Percentiles rank a stretch among this genome's conserved stretches.
Conservation (phyloP, 139 green algal species). For the Auxenochlorella pyrenoidosa region DNA sequence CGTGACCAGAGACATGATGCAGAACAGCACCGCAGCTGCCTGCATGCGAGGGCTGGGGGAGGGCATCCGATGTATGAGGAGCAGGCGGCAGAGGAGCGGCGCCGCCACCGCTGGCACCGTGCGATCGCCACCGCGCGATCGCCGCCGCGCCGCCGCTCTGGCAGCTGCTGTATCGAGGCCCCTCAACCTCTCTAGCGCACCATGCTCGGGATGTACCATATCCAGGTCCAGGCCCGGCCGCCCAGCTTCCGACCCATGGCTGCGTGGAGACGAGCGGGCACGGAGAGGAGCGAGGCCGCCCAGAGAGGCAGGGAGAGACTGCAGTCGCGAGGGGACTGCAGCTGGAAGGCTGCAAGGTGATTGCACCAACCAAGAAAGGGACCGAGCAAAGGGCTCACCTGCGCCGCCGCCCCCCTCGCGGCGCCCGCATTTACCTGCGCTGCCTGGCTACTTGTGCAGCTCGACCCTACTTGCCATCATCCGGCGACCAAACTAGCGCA, state of each 20-base stretch:
- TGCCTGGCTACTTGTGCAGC: no score
- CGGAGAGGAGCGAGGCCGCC: background rate
- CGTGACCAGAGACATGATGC: conserved; percentile 21
- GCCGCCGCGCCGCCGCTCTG: background rate
- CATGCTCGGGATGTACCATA: background rate
- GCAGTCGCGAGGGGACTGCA: background rate
- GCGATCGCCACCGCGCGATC: background rate
- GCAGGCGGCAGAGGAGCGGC: background rate
- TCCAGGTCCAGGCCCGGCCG: conserved; percentile 7
- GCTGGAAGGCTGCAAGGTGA: no score
- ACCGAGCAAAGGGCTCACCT: no score
- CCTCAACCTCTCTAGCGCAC: background rate
- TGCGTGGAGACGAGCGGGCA: background rate
- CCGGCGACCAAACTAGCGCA: no score
- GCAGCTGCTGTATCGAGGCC: background rate
- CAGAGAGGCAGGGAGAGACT: background rate
- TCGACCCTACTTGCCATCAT: no score
- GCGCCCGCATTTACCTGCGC: no score
- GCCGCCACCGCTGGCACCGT: no score
- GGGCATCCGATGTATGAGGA: no score
- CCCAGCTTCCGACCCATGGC: background rate
- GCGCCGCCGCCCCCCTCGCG: no score
- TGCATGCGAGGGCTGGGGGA: background rate
- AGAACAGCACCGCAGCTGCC: conserved; percentile 1
- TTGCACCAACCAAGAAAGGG: no score